A percentile compares a stretch with the other conserved stretches of the same genome.
phyloP scores from a whole-genome alignment of 208 protist genomes.

The Porcisia hertigi region DNA sequence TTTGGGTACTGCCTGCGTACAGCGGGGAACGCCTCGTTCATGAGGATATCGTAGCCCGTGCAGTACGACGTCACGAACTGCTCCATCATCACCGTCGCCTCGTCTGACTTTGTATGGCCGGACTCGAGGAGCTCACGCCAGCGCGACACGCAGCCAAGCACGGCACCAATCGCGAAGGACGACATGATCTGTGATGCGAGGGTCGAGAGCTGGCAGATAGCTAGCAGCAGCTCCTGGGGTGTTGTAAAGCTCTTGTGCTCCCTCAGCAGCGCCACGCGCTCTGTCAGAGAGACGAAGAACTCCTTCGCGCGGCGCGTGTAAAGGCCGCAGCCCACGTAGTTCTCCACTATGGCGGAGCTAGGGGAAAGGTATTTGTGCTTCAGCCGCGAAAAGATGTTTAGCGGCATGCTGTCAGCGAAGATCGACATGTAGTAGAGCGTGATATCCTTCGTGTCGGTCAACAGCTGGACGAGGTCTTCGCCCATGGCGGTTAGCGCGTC shows the following conservation, averaged over 20 bases:
- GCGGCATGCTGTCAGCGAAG: conserved; percentile 36
- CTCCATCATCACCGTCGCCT: conserved; percentile 26
- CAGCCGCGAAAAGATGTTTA: conserved; percentile 37
- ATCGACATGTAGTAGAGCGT: conserved; percentile 24
- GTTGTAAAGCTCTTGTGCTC: conserved; percentile 27
- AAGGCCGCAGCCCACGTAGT: conserved; percentile 34
- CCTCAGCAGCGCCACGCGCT: conserved; percentile 35
- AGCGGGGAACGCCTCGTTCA: conserved; percentile 26
- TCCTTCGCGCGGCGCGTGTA: conserved; percentile 35
- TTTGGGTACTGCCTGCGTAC: conserved; percentile 59
- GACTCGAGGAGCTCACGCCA: conserved; percentile 29
- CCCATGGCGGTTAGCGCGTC: conserved; percentile 12
- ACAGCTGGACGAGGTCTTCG: conserved; percentile 25
- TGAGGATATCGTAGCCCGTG: conserved; percentile 14
- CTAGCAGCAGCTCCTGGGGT: conserved; percentile 44
- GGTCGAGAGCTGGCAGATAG: conserved; percentile 49
- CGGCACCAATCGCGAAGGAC: conserved; percentile 36
- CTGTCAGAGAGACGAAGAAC: conserved; percentile 62
- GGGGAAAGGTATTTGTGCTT: conserved; percentile 45
- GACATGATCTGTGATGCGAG: conserved; percentile 60
- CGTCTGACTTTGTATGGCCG: conserved; percentile 12
- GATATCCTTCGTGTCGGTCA: conserved; percentile 22
- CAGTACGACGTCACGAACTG: conserved; percentile 36
- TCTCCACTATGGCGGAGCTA: conserved; percentile 29
- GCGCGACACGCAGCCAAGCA: conserved; percentile 28